Evolutionary conservation across 306 rosid species (phyloP), one percentile per base, ranked within the genome.

Genomic region (Begonia peltatifolia): DNA sequence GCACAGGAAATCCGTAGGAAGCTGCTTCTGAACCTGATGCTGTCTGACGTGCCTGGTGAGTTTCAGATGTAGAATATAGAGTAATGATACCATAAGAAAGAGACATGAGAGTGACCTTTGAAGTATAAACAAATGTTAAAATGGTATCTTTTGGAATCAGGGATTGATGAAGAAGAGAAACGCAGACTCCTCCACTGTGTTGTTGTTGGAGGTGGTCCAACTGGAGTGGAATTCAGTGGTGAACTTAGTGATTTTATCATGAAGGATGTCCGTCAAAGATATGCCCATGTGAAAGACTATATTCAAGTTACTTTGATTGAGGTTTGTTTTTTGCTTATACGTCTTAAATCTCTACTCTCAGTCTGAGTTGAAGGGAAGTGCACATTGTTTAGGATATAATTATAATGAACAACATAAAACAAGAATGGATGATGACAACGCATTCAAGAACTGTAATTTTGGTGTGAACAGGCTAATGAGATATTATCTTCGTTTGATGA

Each of bases 131-230:
- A 4, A 30, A 30, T 30, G 38, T 30, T 30, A 30, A 4, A 30
- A 30, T 30, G 38, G 38, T 30, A 7, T 30, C 38, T 30, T 20
- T 30, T 30, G 38, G 38, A 30, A 9, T 66, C 82, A 90, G 99
- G 95, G 38, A 68, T 90, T 50, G 20, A 68, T 0, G 84, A 80
- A 67, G 88, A 72, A 57, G 99, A 90, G 69, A 90, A 90, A 47
- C 36, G 43, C 41, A 76, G 95, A 70, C 86, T 90, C 56, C 71
- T 90, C 54, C 99, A 90, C 53, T 90, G 93, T 58, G 99, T 90
- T 61, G 95, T 90, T 48, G 95, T 90, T 13, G 99, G 99, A 61
- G 99, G 99, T 30, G 99, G 99, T 65, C 99, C 95, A 23, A 90
- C 99, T 1, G 99, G 95, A 65, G 99, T 90, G 35, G 99, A 90